Evolutionary conservation across 2,329 filamentous ascomycete species (phyloP).

Genomic region (Ascomycota sp.): DNA sequence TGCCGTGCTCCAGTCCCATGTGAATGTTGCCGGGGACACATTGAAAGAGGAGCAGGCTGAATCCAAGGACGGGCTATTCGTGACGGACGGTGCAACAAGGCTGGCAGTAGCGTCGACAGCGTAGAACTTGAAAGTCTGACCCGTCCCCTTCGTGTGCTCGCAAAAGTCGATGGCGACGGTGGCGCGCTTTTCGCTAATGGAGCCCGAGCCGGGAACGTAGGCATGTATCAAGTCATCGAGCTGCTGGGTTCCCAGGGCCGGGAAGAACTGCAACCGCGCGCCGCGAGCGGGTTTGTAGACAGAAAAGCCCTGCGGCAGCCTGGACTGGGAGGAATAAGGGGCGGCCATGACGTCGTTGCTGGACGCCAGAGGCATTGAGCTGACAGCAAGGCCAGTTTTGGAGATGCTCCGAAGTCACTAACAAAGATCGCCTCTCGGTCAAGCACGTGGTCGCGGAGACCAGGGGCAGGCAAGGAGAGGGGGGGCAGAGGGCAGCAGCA

Average conservation of each 20-base stretch:
- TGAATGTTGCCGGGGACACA: slow-evolving; percentile 25
- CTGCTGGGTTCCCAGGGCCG: slow-evolving; percentile 39
- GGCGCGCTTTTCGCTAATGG: slow-evolving; percentile 35
- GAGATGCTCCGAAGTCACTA: too few relatives aligned
- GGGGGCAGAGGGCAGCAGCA: too few relatives aligned
- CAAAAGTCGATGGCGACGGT: slow-evolving; percentile 36
- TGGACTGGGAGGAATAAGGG: slow-evolving; percentile 3
- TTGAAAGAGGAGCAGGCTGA: slow-evolving; percentile 25
- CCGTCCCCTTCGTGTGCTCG: slow-evolving; percentile 27
- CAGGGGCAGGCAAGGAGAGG: too few relatives aligned
- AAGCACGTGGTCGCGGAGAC: too few relatives aligned
- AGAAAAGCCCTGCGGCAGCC: slow-evolving; percentile 27
- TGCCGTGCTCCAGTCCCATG: slow-evolving; percentile 21
- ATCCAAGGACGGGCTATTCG: slow-evolving; percentile 17
- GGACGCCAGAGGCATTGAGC: too few relatives aligned
- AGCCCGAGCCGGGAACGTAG: slow-evolving; percentile 29
- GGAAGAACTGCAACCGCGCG: slow-evolving; percentile 40
- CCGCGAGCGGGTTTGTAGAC: slow-evolving; percentile 36
- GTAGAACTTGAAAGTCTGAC: slow-evolving; percentile 39
- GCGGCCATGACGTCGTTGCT: slow-evolving; percentile 7
- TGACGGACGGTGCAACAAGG: slow-evolving; percentile 19
- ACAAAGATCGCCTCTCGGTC: too few relatives aligned
- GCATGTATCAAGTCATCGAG: slow-evolving; percentile 36
- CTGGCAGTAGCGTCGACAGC: slow-evolving; percentile 18
- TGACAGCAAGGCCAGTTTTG: too few relatives aligned